A percentile compares a stretch with the other conserved stretches of the same genome.
Conservation (phyloP, 2,329 filamentous ascomycete species). For the Ampelomyces quisqualis region DNA sequence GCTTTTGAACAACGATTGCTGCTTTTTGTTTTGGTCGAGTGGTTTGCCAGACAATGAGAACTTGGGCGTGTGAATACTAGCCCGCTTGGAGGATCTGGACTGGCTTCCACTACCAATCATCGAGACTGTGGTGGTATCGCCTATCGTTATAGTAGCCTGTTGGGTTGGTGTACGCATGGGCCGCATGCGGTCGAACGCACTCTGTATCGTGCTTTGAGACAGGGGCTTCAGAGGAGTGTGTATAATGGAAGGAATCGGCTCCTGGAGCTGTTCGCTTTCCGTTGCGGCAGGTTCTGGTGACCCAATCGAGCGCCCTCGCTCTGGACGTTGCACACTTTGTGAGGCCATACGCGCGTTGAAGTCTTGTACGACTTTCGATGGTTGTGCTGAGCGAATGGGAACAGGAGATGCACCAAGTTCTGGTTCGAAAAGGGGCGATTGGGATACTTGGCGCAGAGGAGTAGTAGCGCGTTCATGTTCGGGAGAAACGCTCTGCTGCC, state of each 20-base stretch:
- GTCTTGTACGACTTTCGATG: constrained; percentile 38
- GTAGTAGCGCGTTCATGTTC: neutral
- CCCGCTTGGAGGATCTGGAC: constrained; percentile 50
- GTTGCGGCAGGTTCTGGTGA: constrained; percentile 7
- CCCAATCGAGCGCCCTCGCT: constrained; percentile 12
- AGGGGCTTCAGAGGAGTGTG: constrained; percentile 37
- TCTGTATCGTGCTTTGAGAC: constrained; percentile 51
- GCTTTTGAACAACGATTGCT: constrained; percentile 46
- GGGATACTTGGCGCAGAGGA: constrained; percentile 7
- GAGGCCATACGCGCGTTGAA: constrained; percentile 45
- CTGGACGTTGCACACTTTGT: constrained; percentile 27
- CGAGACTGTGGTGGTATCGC: constrained; percentile 65
- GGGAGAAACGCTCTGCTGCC: constrained; percentile 7
- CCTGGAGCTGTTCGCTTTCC: constrained; percentile 18
- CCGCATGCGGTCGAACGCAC: constrained; percentile 65
- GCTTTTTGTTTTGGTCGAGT: constrained; percentile 31
- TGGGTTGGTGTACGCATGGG: constrained; percentile 63
- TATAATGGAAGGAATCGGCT: constrained; percentile 30
- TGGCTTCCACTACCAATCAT: constrained; percentile 57
- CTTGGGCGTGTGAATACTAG: constrained; percentile 47
- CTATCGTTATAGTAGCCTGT: constrained; percentile 73
- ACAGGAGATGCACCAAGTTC: constrained; percentile 11
- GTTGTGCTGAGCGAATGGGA: constrained; percentile 5
- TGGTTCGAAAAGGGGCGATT: constrained; percentile 29
- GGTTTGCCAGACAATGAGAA: constrained; percentile 33